Evolutionary conservation across 2,329 filamentous ascomycete species (phyloP), one percentile per base, ranked within the genome.

Genomic region (Alternaria tenuissima): DNA sequence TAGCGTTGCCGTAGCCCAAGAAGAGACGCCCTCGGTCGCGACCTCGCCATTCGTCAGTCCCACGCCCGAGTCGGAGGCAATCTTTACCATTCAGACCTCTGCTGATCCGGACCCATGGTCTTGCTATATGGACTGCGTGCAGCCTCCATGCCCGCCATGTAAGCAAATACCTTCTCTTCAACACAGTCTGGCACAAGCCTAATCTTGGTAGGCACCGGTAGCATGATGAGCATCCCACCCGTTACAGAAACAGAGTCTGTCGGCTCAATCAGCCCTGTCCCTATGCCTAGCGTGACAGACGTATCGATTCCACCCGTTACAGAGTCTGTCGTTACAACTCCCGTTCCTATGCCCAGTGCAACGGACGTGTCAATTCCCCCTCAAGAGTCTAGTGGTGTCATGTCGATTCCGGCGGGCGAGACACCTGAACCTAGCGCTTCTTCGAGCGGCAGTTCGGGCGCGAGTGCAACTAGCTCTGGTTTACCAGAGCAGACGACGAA

Each of bases 11-110:
- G 43, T 44, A 14, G 71, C 67, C 5, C 72, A 73, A 38, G 42
- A 52, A 20, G 39, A 47, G 11, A 52, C 60, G 4, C 59, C 62
- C 55, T 59, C 59, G n/a, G 63, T 68, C 22, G 65, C 56, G 3
- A 64, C 65, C 14, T 62, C 56, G 34, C 57, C 61, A 36, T 59
- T 55, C 46, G 63, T 61, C 52, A 59, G 46, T 34, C 64, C 66
- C 3, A 51, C 53, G 36, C 62, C 66, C 4, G 66, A 72, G 9
- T 70, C 61, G 8, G 68, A 70, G 49, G 59, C 58, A 22, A 28
- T 67, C 61, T 68, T 72, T 62, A 74, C 72, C 7, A 73, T 75
- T 42, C 72, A 75, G 56, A 76, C 73, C 8, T 67, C 62, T 58
- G n/a, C 66, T 68, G 22, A 63, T 61, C 60, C 36, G 51, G 61